Base-by-base conservation (phyloP, 2,329 filamentous ascomycete species). In the Colletotrichum melonis region DNA sequence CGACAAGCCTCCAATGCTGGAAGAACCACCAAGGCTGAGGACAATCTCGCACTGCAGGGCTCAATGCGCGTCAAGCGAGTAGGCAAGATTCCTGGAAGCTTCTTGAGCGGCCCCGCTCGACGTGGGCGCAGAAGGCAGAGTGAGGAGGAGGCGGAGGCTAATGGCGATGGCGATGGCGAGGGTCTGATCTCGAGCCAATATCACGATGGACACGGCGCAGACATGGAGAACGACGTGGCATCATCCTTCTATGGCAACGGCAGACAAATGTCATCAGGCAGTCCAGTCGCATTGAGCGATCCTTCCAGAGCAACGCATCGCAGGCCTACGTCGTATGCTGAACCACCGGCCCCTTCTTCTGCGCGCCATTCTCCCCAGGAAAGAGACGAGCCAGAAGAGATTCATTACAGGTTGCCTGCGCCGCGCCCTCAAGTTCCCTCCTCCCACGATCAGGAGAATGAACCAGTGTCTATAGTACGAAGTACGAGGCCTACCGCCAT, bases 381-480 rank as follows among this genome's bases (percentile, higher is more conserved):
- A 72, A 75, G 75, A 32, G 82, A 84, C 24, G 86, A 84, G 38
- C 78, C 82, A 5, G 82, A 78, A 77, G 85, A 83, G 55, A 83
- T 83, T 60, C 82, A 80, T 7, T 92, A 91, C 80, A 90, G 87
- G 76, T 81, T 90, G 16, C 89, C 90, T 58, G 85, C 86, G 14
- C 83, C 88, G 46, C 88, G 89, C 22, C 82, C 88, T 9, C 86
- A 89, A 63, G 80, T 94, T 59, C 90, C 92, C 22, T 89, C 92
- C 1, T 84, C 85, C 4, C 88, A 92, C 74, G 94, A 97, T 77
- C 95, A 98, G 80, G 95, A 98, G 81, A 98, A 98, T 79, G 91
- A 97, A 74, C 88, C 90, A 4, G 92, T 92, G 3, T 89, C 92
- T 30, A 92, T 90, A 0, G 92, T 94, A 81, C 92, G 89, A 80